phyloP scores from a whole-genome alignment of 345 rosid genomes.

The Anastatica hierochuntica region DNA sequence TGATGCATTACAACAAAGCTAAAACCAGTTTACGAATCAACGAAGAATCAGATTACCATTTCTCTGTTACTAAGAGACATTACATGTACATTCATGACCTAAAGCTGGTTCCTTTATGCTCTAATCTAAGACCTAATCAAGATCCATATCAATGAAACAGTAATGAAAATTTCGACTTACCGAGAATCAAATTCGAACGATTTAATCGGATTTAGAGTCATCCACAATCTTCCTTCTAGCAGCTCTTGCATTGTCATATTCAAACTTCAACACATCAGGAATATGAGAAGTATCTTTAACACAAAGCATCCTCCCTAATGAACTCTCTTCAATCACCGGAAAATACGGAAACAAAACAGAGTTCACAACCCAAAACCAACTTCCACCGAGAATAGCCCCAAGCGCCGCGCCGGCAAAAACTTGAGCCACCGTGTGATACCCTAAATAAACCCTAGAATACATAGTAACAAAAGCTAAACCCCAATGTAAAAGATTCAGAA shows the following conservation, averaged over 20 bases:
- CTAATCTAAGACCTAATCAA: no score
- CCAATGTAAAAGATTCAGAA: conserved; percentile 44
- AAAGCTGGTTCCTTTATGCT: no score
- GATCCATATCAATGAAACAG: not conserved
- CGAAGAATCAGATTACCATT: no score
- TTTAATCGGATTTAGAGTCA: conserved; percentile 40
- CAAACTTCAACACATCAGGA: conserved; percentile 72
- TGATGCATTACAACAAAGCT: no score
- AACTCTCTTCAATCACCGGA: conserved; percentile 70
- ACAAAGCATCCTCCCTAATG: conserved; percentile 58
- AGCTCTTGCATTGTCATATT: conserved; percentile 86
- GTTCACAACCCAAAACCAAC: conserved; percentile 86
- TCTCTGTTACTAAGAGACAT: no score
- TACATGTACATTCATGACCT: not conserved
- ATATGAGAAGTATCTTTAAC: conserved; percentile 95
- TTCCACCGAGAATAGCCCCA: conserved; percentile 51
- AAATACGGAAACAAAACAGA: conserved; percentile 37
- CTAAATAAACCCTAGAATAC: conserved; percentile 90
- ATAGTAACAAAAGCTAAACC: conserved; percentile 56
- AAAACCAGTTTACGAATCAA: no score
- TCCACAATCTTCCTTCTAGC: conserved; percentile 42
- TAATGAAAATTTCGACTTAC: conserved; percentile 15
- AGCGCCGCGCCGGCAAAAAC: conserved; percentile 71
- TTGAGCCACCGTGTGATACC: conserved; percentile 81
- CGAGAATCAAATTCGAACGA: conserved; percentile 9